Conservation (phyloP, 371 early-diverging fungal genomes). For the Synchytrium microbalum region DNA sequence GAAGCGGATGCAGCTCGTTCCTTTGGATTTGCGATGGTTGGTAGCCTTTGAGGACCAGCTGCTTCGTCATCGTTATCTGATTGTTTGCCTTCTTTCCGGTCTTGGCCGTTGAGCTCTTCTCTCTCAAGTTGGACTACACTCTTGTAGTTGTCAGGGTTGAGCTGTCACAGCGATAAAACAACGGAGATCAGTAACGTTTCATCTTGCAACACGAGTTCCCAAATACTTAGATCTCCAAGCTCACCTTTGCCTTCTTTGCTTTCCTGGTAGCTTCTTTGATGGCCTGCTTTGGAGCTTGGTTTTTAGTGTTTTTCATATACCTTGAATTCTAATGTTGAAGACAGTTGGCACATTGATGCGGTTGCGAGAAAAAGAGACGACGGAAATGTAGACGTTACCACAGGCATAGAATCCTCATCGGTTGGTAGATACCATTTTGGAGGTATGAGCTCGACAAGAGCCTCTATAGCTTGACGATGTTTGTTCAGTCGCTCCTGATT, state of each 20-base stretch:
- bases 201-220: neutral
- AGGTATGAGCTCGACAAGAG: conserved; percentile 62
- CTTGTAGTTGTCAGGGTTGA: conserved; percentile 46
- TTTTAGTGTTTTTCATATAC: conserved; percentile 56
- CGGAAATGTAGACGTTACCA: neutral
- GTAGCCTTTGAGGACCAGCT: conserved; percentile 25
- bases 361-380: neutral
- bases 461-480: conserved; percentile 53
- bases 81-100: conserved; percentile 24
- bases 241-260: conserved; percentile 65
- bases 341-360: neutral
- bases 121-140: conserved; percentile 9
- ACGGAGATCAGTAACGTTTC: neutral
- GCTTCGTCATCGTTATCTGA: conserved; percentile 22
- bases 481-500: conserved; percentile 48
- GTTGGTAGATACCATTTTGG: conserved; percentile 60
- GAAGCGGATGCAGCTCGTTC: conserved; percentile 38
- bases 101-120: conserved; percentile 23
- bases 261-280: conserved; percentile 69
- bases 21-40: conserved; percentile 26
- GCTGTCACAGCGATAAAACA: conserved; percentile 18
- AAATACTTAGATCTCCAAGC: conserved; percentile 4
- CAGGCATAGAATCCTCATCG: conserved; percentile 23
- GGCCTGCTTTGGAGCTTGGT: conserved; percentile 66
- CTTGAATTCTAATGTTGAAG: neutral